Conservation (phyloP, 176 grass and related monocot species). For the Typha latifolia region DNA sequence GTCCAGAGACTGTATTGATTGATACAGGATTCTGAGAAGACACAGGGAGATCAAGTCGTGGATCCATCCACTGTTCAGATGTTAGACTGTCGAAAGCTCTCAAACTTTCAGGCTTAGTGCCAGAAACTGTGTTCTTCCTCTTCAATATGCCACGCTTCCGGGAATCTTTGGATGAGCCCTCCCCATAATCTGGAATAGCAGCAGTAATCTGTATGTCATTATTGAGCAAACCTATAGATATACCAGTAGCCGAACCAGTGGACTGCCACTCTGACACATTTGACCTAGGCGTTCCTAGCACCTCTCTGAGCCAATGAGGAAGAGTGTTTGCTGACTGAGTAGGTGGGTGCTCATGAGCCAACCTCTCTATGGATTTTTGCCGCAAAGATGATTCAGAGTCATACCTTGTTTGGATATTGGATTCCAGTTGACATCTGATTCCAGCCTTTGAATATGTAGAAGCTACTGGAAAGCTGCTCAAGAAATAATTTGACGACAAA, state of each 20-base stretch:
- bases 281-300: not conserved
- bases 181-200: too few relatives aligned
- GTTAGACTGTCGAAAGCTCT: not conserved
- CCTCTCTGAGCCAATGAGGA: conserved; percentile 67
- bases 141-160: conserved; percentile 30
- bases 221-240: too few relatives aligned
- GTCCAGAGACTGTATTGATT: conserved; percentile 27
- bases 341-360: conserved; percentile 11
- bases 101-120: not conserved
- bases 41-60: not conserved
- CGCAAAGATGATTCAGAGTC: conserved; percentile 21
- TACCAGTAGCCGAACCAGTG: not conserved
- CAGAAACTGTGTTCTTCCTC: conserved; percentile 25
- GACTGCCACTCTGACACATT: not conserved
- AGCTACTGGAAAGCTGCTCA: conserved; percentile 28
- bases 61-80: not conserved
- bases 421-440: conserved; percentile 9
- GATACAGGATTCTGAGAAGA: conserved; percentile 3
- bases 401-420: conserved; percentile 20
- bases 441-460: conserved; percentile 10
- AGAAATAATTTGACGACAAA: conserved; percentile 17
- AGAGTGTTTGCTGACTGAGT: conserved; percentile 32
- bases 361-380: conserved; percentile 12
- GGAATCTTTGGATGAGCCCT: conserved; percentile 22
- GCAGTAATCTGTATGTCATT: too few relatives aligned